Percentiles rank a stretch among this genome's conserved stretches.
Conservation (phyloP, 306 rosid species). For the Potentilla sterilis region DNA sequence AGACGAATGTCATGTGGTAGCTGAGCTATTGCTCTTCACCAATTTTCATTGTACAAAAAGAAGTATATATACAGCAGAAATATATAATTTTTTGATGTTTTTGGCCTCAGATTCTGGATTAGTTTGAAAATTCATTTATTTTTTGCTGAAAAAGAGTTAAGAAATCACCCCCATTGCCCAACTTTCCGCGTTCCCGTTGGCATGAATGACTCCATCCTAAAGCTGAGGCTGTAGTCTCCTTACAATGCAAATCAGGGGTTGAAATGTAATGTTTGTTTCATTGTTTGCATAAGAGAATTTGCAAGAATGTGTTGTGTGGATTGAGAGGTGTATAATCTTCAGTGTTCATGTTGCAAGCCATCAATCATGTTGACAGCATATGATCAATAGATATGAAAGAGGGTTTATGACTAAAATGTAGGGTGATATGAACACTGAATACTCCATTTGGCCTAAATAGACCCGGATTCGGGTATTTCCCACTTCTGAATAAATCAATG, state of each 20-base stretch:
- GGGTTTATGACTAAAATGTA: background rate
- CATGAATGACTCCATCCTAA: background rate
- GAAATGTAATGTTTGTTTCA: background rate
- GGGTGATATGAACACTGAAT: background rate
- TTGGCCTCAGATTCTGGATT: background rate
- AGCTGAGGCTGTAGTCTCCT: background rate
- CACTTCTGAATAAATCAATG: background rate
- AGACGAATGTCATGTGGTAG: conserved; percentile 33
- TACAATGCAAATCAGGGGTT: background rate
- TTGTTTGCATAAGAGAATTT: background rate
- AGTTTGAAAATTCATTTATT: background rate
- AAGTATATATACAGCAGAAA: conserved; percentile 21
- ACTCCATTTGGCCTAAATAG: background rate
- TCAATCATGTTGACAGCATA: background rate
- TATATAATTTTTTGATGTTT: conserved; percentile 20
- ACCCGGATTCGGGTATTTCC: background rate
- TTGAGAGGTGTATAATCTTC: background rate
- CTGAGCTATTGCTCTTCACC: conserved; percentile 46
- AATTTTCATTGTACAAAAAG: conserved; percentile 50
- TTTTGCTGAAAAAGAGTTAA: background rate
- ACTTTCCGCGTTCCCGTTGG: background rate
- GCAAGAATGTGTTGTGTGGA: background rate
- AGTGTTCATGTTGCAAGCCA: background rate
- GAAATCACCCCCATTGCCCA: background rate
- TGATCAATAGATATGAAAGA: background rate